A percentile compares a stretch with the other conserved stretches of the same genome.
phyloP scores from a whole-genome alignment of 2,329 filamentous ascomycete genomes.

The Alternaria arbusti region DNA sequence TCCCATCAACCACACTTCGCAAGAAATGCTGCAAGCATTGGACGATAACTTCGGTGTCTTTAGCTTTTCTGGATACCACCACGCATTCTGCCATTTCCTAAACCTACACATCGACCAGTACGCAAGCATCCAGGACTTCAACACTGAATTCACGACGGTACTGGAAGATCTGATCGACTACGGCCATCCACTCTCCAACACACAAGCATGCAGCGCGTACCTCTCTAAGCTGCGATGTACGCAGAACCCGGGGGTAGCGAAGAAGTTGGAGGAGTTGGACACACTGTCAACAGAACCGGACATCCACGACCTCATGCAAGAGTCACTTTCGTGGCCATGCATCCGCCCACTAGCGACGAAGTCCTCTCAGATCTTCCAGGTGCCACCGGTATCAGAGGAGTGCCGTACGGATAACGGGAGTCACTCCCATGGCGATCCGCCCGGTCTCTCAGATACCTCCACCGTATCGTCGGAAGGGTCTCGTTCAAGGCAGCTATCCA shows the following conservation, averaged over 20 bases:
- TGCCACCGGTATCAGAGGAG: conserved; percentile 33
- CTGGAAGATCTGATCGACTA: conserved; percentile 44
- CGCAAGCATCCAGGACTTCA: conserved; percentile 41
- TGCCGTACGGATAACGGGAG: conserved; percentile 20
- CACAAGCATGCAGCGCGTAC: conserved; percentile 47
- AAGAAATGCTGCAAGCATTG: conserved; percentile 41
- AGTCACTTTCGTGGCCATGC: conserved; percentile 41
- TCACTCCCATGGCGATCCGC: conserved; percentile 8
- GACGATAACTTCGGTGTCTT: conserved; percentile 37
- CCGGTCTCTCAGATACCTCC: conserved; percentile 17
- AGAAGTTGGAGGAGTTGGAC: conserved; percentile 43
- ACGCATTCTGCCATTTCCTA: conserved; percentile 47
- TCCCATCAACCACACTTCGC: conserved; percentile 38
- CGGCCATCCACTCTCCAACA: conserved; percentile 41
- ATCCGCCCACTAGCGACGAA: conserved; percentile 35
- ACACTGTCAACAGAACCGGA: conserved; percentile 23
- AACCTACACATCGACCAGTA: conserved; percentile 47
- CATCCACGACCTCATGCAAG: conserved; percentile 37
- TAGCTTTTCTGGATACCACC: conserved; percentile 46
- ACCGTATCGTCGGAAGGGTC: conserved; percentile 25
- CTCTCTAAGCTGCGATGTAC: conserved; percentile 47
- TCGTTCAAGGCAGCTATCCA: conserved; percentile 33
- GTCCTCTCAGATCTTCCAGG: conserved; percentile 19
- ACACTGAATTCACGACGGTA: conserved; percentile 40
- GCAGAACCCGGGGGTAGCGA: conserved; percentile 46